Conservation (phyloP, 768 basidiomycete species). For the Leccinum uliginosum region DNA sequence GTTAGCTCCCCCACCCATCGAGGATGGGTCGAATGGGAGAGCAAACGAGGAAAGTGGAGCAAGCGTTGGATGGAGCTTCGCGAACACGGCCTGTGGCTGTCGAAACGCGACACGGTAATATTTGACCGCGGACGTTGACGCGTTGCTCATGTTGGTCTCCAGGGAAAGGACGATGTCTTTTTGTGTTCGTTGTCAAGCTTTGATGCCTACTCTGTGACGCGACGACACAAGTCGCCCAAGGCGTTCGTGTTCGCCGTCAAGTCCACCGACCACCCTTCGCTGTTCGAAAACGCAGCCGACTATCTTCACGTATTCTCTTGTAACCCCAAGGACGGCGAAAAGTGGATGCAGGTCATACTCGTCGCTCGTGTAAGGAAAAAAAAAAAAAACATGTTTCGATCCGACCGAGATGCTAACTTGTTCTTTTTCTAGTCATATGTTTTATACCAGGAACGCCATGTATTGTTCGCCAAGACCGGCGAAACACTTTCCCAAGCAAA, state of each 20-base stretch:
- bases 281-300: slow-evolving; percentile 85
- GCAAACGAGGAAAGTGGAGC: slow-evolving; percentile 91
- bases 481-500: slow-evolving; percentile 28
- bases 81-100: slow-evolving; percentile 81
- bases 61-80: slow-evolving; percentile 87
- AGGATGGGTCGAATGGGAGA: slow-evolving; percentile 83
- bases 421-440: slow-evolving; percentile 63
- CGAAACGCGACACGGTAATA: slow-evolving; percentile 84
- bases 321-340: slow-evolving; percentile 63
- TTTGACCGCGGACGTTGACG: not conserved
- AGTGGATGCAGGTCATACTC: slow-evolving; percentile 78
- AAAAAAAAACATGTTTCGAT: not conserved
- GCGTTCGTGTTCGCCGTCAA: slow-evolving; percentile 83
- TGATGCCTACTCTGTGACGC: slow-evolving; percentile 79
- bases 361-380: slow-evolving; percentile 68
- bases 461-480: slow-evolving; percentile 37
- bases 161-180: slow-evolving; percentile 82
- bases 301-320: slow-evolving; percentile 87
- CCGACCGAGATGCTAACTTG: slow-evolving; percentile 3
- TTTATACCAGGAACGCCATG: slow-evolving; percentile 72
- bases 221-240: slow-evolving; percentile 78
- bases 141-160: slow-evolving; percentile 7
- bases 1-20: slow-evolving; percentile 38
- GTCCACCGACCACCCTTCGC: slow-evolving; percentile 78
- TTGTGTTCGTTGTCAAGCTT: slow-evolving; percentile 87